phyloP scores from a whole-genome alignment of 257 asterid genomes.

The Nicotiana paniculata region DNA sequence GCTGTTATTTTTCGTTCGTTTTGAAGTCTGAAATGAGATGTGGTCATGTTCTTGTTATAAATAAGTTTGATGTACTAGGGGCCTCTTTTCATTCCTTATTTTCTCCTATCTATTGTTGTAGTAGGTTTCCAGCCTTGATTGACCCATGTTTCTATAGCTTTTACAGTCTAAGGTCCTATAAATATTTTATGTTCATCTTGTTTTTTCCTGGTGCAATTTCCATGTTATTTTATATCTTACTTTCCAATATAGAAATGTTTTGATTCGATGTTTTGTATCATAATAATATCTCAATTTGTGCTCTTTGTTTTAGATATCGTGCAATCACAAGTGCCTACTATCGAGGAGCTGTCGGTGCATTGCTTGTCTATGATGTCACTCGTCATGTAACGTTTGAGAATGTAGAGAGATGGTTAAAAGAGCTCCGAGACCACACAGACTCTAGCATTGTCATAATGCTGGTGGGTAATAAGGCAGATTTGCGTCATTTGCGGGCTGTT shows the following conservation, averaged over 20 bases:
- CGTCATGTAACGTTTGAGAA: slow-evolving; percentile 12
- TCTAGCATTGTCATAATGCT: slow-evolving; percentile 3
- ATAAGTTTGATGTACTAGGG: neutral
- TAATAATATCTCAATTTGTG: neutral
- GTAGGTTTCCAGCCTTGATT: neutral
- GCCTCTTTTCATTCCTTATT: neutral
- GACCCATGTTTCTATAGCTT: neutral
- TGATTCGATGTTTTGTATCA: neutral
- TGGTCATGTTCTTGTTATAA: neutral
- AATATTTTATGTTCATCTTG: neutral
- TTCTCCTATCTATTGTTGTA: neutral
- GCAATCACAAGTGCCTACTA: slow-evolving; percentile 11
- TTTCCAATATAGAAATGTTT: neutral
- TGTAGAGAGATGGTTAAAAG: slow-evolving; percentile 13
- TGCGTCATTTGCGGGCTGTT: slow-evolving; percentile 14
- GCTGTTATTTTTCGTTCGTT: neutral
- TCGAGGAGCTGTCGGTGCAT: slow-evolving; percentile 10
- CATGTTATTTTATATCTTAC: neutral
- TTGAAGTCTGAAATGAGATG: neutral
- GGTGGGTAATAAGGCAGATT: slow-evolving; percentile 15
- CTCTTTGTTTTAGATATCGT: slow-evolving; percentile 6
- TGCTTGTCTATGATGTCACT: slow-evolving; percentile 7
- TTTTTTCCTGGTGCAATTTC: neutral
- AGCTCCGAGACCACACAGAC: slow-evolving; percentile 10
- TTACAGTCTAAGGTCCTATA: neutral